Evolutionary conservation across 192 early-diverging fungal genomes (phyloP), one percentile per base, ranked within the genome.

Genomic region (Entophlyctis luteolus): DNA sequence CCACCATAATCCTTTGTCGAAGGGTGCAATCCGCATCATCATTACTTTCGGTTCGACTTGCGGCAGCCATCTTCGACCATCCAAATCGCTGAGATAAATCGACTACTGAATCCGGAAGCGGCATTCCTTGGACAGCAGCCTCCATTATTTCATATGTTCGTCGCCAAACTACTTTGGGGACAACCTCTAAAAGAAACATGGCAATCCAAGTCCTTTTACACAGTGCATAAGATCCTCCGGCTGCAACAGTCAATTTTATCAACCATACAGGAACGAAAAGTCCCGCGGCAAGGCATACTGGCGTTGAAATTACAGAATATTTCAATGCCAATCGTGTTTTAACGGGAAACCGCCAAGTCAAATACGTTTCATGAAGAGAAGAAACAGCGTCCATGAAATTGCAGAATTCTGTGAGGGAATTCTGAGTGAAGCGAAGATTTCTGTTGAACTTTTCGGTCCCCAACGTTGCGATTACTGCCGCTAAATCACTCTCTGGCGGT

Each of bases 31-130:
- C n/a, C n/a, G n/a, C n/a, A n/a, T n/a, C n/a, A n/a, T n/a, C 39
- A 42, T 42, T 42, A 12, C 8, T 12, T n/a, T 42, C 39, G n/a
- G 39, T 12, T 8, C n/a, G 10, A 42, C 10, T 8, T 12, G 10
- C 10, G 39, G 8, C n/a, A 12, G 39, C n/a, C 8, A n/a, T n/a
- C n/a, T 12, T n/a, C 8, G 39, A 8, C 39, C 6, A 14, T 33
- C 28, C 55, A 25, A 56, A 56, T 32, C 55, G 36, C 1, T 39
- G 10, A 50, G 62, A 48, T 8, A 52, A 52, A 63, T 66, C 63
- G 4, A 37, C 50, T 2, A 53, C 52, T 23, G 63, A 66, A 54
- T 66, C 63, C 8, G 63, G 63, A 5, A 66, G 36, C 6, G 50
- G 50, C 48, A 66, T 10, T 0, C 25, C 37, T 20, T 12, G 52